These are phyloP conservation scores for Termitomyces sp. DNA, from an alignment of 768 basidiomycete species.

Conservation along the genomic window DNA sequence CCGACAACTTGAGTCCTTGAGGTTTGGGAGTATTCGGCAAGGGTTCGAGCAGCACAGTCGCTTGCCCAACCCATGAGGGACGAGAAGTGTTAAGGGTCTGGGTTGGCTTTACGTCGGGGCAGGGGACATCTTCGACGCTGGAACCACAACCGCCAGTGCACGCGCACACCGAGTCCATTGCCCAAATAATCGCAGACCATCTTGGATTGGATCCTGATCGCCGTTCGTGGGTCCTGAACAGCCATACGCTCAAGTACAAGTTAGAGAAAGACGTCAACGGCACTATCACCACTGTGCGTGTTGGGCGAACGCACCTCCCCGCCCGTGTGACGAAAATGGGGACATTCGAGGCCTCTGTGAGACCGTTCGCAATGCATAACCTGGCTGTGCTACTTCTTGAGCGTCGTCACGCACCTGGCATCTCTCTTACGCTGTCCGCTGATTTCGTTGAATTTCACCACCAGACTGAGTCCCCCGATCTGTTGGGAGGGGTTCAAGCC, in stretches of 20 bases:
- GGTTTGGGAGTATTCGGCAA: too few species aligned
- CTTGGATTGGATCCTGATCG: conserved; percentile 70
- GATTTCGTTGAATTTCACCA: conserved; percentile 92
- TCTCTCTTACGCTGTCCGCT: conserved; percentile 71
- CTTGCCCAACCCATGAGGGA: too few species aligned
- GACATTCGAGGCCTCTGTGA: conserved; percentile 27
- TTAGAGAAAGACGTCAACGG: conserved; percentile 69
- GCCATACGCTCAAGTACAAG: conserved; percentile 63
- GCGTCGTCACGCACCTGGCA: conserved; percentile 84
- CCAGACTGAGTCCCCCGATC: conserved; percentile 92
- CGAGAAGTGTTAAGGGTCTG: too few species aligned
- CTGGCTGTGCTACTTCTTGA: conserved; percentile 77
- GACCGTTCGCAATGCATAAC: conserved; percentile 86
- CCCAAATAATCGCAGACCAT: conserved; percentile 51
- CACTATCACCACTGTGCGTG: conserved; percentile 47
- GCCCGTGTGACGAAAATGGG: conserved; percentile 38
- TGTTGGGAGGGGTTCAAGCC: conserved; percentile 96
- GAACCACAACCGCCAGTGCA: conserved; percentile 48
- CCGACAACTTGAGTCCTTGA: too few species aligned
- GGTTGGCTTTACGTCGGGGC: conserved; percentile 88
- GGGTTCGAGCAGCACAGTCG: too few species aligned
- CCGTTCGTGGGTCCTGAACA: conserved; percentile 63
- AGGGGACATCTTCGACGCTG: conserved; percentile 85
- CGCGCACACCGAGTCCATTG: conserved; percentile 50
- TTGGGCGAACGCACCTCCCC: conserved; percentile 61